Base-by-base conservation (phyloP, 345 rosid genomes). In the Cardiospermum halicacabum region DNA sequence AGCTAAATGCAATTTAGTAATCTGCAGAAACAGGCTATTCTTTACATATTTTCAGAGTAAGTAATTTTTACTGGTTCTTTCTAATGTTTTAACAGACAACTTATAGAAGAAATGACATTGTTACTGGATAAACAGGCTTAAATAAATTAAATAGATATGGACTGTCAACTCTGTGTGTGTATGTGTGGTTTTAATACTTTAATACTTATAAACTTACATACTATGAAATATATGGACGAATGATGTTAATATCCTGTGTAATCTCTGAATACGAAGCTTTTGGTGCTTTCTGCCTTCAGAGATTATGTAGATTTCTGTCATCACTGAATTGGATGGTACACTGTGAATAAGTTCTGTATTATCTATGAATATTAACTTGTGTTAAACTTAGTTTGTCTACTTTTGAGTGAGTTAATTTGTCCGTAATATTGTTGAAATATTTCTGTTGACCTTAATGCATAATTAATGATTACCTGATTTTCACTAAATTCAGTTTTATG, bases 401-500 rank as follows among this genome's bases (percentile, higher is more conserved):
- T 50, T 22, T 32, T 49, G 48, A 34, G 22, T n/a, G 25, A 50
- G 24, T 50, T 64, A 25, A 36, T 39, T 39, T 53, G 26, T 54
- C 27, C 31, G 43, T 5, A 30, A 56, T 34, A 40, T 62, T 49
- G 27, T 62, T 69, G 57, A 31, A n/a, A 62, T 42, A 9, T 31
- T 5, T 5, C 2, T 42, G 16, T 15, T 55, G 31, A 27, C 28
- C 51, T 55, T 11, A 36, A 13, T 54, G 18, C 24, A 37, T 65
- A 11, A 37, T 18, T n/a, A 28, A 30, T 13, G 7, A 45, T 45
- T 69, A 56, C 49, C n/a, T 6, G 42, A 31, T 66, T 58, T 49
- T 53, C 16, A 60, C 5, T 51, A 56, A 28, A 4, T 39, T 55
- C 18, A 12, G 43, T 53, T 39, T 59, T 60, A 6, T 67, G 31